Evolutionary conservation across 2,329 filamentous ascomycete genomes (phyloP).

Genomic region (Apiospora malaysiana): DNA sequence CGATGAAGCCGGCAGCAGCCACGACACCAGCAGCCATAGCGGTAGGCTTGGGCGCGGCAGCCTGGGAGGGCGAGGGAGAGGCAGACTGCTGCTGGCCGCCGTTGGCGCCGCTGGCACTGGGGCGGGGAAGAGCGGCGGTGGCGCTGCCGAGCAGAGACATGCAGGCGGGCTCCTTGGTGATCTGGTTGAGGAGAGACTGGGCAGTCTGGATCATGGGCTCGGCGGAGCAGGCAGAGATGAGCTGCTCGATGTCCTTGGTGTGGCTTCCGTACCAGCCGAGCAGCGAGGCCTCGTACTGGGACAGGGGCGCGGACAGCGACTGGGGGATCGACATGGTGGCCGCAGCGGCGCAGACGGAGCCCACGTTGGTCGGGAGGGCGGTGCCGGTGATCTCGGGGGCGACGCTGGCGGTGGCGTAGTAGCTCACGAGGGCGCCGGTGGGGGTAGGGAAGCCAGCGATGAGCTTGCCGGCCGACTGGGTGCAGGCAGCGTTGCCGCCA

Average conservation of each 20-base stretch:
- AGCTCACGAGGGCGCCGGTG: background rate
- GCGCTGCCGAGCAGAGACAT: background rate
- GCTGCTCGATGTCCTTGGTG: background rate
- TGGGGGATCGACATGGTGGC: background rate
- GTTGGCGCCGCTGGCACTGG: background rate
- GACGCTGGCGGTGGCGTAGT: background rate
- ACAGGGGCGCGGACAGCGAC: conserved; percentile 10
- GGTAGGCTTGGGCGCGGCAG: background rate
- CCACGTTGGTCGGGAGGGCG: background rate
- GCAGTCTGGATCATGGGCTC: background rate
- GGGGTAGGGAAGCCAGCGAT: background rate
- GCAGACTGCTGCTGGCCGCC: background rate
- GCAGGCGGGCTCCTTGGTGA: conserved; percentile 20
- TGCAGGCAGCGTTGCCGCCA: background rate
- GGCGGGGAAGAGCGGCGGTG: background rate
- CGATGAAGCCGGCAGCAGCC: conserved; percentile 7
- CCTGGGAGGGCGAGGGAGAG: background rate
- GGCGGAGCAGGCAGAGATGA: conserved; percentile 16
- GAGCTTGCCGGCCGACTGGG: background rate
- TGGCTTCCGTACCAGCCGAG: conserved; percentile 2
- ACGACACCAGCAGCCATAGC: background rate
- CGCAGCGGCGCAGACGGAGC: background rate
- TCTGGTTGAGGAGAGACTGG: background rate
- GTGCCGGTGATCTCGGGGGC: background rate
- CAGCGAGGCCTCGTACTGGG: conserved; percentile 9